Evolutionary conservation across 805 yeast genomes (phyloP).

Genomic region (Metschnikowia henanensis): DNA sequence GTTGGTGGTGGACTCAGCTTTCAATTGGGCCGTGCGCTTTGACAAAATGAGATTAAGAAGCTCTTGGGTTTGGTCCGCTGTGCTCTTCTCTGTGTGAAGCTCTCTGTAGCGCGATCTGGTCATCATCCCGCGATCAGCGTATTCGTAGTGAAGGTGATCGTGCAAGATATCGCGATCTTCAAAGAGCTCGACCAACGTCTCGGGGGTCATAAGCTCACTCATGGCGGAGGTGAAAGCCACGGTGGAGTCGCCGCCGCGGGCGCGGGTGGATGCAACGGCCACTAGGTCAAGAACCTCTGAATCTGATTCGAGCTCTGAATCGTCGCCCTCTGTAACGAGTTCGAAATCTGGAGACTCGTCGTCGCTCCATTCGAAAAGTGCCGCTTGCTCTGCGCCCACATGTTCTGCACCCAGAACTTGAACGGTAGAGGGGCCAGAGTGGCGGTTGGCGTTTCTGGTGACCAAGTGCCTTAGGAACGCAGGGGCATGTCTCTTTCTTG

Average conservation of each 20-base stretch:
- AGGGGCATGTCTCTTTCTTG: conserved; percentile 22
- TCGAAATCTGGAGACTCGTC: conserved; percentile 17
- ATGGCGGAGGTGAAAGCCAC: conserved; percentile 5
- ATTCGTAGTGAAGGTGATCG: conserved; percentile 26
- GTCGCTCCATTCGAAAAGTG: background rate
- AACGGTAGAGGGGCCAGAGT: too few species aligned
- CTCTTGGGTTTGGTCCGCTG: conserved; percentile 12
- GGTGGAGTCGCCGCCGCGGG: background rate
- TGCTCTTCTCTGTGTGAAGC: background rate
- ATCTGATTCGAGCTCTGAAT: conserved; percentile 13
- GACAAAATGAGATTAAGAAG: conserved; percentile 24
- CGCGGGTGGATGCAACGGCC: background rate
- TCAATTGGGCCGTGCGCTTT: conserved; percentile 8
- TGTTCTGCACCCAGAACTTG: background rate
- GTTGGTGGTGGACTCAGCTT: conserved; percentile 8
- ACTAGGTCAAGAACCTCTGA: conserved; percentile 2
- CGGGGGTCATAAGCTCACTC: conserved; percentile 16
- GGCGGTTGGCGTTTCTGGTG: background rate
- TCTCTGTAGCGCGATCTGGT: conserved; percentile 34
- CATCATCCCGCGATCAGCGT: conserved; percentile 21
- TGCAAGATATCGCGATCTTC: conserved; percentile 24
- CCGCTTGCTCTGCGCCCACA: background rate
- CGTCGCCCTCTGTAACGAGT: background rate
- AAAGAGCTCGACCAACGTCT: conserved; percentile 14
- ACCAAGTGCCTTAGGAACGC: conserved; percentile 23